Conservation (phyloP, 2,329 filamentous ascomycete genomes). For the Zasmidium angulare region DNA sequence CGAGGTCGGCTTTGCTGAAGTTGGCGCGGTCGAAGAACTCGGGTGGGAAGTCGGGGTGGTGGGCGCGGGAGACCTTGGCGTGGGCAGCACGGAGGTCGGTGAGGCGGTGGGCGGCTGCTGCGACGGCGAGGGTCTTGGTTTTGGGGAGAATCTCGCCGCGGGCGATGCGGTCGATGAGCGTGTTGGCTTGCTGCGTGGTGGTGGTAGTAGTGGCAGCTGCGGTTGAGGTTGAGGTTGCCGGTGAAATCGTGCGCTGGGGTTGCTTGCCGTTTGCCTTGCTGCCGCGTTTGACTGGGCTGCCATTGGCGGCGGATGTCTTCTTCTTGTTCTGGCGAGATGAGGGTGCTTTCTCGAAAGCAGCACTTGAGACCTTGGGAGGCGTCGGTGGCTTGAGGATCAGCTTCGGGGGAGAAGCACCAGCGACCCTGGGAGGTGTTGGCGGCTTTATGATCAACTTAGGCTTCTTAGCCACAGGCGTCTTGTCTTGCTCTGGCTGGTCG, state of each 20-base stretch:
- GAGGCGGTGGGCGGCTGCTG: constrained; percentile 18
- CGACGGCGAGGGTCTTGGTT: constrained; percentile 20
- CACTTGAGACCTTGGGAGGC: neutral
- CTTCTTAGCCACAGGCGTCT: too few species aligned
- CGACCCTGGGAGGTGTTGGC: neutral
- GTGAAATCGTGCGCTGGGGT: neutral
- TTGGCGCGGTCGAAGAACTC: constrained; percentile 28
- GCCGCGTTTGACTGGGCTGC: too few species aligned
- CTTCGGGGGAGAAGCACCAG: neutral
- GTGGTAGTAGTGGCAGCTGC: neutral
- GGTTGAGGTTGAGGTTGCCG: neutral
- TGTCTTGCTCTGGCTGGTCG: neutral
- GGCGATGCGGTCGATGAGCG: constrained; percentile 15
- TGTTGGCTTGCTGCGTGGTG: neutral
- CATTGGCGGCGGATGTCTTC: too few species aligned
- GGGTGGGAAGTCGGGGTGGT: constrained; percentile 22
- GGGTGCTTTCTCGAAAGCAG: neutral
- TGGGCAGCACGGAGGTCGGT: constrained; percentile 16
- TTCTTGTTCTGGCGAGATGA: too few species aligned
- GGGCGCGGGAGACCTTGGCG: neutral
- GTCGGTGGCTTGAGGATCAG: neutral
- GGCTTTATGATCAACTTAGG: neutral
- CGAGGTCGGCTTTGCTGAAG: constrained; percentile 18
- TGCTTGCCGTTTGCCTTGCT: too few species aligned
- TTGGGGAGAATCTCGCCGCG: constrained; percentile 22